A percentile compares a stretch with the other conserved stretches of the same genome.
These are phyloP conservation scores for Podaxis sp. DNA, from an alignment of 768 basidiomycete species.

Conservation along the genomic window DNA sequence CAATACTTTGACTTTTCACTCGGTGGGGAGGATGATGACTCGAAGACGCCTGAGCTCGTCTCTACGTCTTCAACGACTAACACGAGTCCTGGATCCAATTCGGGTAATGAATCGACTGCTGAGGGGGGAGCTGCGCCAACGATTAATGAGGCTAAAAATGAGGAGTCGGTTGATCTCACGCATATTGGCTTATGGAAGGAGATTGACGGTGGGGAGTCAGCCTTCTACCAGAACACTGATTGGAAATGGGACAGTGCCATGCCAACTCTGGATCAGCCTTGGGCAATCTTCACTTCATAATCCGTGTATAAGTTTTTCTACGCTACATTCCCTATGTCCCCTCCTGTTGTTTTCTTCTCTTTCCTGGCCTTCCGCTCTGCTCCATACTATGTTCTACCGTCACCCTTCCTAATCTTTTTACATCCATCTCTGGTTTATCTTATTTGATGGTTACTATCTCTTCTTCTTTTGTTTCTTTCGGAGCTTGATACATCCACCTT, in stretches of 20 bases:
- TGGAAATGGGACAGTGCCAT: conserved; percentile 78
- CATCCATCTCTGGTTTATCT: conserved; percentile 22
- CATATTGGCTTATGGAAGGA: conserved; percentile 61
- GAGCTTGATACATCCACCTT: conserved; percentile 30
- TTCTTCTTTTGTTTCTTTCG: conserved; percentile 25
- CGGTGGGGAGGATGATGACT: conserved; percentile 54
- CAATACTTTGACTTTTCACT: conserved; percentile 72
- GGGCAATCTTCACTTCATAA: conserved; percentile 67
- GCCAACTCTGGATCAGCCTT: conserved; percentile 60
- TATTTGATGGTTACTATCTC: conserved; percentile 23
- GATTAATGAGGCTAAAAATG: conserved; percentile 45
- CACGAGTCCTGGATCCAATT: conserved; percentile 70
- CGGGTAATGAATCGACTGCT: conserved; percentile 19
- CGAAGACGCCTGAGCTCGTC: conserved; percentile 66
- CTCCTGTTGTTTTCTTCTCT: conserved; percentile 6
- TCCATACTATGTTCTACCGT: conserved; percentile 14
- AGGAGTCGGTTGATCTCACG: conserved; percentile 50
- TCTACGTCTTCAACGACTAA: conserved; percentile 70
- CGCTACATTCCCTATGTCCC: conserved; percentile 27
- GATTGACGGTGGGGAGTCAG: conserved; percentile 71
- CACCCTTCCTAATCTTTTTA: conserved; percentile 6
- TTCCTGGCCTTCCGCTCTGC: conserved; percentile 17
- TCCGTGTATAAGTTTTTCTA: conserved; percentile 24
- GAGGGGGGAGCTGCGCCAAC: background rate
- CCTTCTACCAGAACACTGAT: conserved; percentile 54